Percentiles rank a stretch among this genome's conserved stretches.
phyloP scores from a whole-genome alignment of 192 early-diverging fungal genomes.

The Coemansia sp. region DNA sequence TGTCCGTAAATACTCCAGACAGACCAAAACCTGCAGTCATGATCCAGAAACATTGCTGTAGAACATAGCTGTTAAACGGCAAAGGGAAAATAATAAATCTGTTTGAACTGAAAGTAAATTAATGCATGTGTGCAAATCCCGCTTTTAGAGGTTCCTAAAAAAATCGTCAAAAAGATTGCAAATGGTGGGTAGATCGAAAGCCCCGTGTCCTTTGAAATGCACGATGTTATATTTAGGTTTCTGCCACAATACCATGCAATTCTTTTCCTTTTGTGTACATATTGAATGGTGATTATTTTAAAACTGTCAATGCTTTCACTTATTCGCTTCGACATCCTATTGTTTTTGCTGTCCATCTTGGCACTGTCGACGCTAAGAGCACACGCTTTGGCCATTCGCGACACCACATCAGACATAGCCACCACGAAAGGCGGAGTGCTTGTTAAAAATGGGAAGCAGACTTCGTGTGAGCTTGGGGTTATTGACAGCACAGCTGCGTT shows the following conservation, averaged over 20 bases:
- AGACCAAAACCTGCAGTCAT: no score
- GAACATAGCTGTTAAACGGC: no score
- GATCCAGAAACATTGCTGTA: no score
- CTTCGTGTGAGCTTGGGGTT: slow-evolving; percentile 14
- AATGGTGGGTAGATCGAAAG: no score
- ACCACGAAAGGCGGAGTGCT: slow-evolving; percentile 4
- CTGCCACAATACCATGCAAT: neutral
- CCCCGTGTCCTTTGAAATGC: no score
- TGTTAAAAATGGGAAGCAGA: slow-evolving; percentile 16
- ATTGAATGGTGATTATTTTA: neutral
- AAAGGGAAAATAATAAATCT: no score
- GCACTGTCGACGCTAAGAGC: neutral
- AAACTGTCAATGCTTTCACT: neutral
- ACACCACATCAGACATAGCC: neutral
- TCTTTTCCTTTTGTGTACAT: neutral
- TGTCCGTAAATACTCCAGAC: no score
- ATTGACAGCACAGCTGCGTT: slow-evolving; percentile 12
- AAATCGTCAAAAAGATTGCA: neutral
- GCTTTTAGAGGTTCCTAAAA: neutral
- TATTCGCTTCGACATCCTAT: neutral
- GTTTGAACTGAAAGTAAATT: no score
- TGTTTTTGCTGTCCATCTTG: neutral
- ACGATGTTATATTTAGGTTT: neutral
- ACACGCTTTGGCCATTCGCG: neutral
- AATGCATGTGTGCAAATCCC: neutral